Base-by-base conservation (phyloP, 2,329 filamentous ascomycete species). In the Stachybotrys echinatus region DNA sequence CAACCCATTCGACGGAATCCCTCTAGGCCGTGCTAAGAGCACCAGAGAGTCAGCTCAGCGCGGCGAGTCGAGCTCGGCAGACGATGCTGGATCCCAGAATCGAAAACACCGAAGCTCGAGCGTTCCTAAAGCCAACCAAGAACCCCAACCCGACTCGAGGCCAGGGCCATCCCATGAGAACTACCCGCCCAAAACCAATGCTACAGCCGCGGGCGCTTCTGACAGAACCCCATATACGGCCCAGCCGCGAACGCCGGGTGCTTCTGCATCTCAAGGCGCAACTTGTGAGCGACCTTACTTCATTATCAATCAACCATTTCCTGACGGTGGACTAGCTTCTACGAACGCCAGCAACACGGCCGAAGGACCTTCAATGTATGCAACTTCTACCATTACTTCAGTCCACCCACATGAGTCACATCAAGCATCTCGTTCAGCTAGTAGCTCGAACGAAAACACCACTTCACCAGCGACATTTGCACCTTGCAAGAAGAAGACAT, bases 1-100 rank as follows among this genome's bases (percentile, higher is more conserved):
- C 5, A 76, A 81, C 43, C 74, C 79, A 0, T 82, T 80, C 51
- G 79, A 81, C 42, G 74, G 71, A 2, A 64, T 61, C 6, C 59
- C 69, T 10, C 50, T 76, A n/a, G 65, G 67, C 45, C 68, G 76
- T n/a, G 67, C 74, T 5, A 72, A 69, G 52, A 79, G 75, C 61
- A 71, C 70, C 18, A 70, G 74, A 31, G 68, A 72, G 27, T 55
- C 64, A 7, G 54, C 61, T 14, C 65, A 64, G 17, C 61, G 50
- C 34, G 57, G 61, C 20, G 61, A 54, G 34, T 49, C 61, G 39
- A 49, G 50, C 48, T 50, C 58, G 48, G 50, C 59, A 2, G 56
- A 62, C 6, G 57, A 58, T 7, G 54, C 51, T 18, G 44, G 48
- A 19, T 58, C 56, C 6, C 55, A 59, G 31, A 52, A 50, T 19